These are phyloP conservation scores for Miamiensis avidus DNA, from an alignment of 169 alveolate genomes.

Conservation along the genomic window DNA sequence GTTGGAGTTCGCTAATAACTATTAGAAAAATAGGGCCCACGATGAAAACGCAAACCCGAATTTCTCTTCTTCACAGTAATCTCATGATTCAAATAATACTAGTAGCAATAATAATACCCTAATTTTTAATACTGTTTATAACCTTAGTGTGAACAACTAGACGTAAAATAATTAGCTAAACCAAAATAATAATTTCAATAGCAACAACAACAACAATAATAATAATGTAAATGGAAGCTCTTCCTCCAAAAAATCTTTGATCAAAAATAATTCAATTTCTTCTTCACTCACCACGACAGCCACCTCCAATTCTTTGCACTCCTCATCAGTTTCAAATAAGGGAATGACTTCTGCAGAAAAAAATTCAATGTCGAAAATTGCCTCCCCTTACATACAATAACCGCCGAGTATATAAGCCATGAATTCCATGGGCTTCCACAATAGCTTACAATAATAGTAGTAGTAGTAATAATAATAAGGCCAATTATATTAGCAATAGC, in stretches of 20 bases:
- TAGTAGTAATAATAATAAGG: too few relatives aligned
- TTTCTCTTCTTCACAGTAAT: too few relatives aligned
- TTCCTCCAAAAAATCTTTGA: neutral
- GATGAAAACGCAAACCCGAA: too few relatives aligned
- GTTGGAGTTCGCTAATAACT: neutral
- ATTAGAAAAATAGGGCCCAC: too few relatives aligned
- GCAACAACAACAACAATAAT: neutral
- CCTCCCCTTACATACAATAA: neutral
- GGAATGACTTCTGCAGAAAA: neutral
- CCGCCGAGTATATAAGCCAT: too few relatives aligned
- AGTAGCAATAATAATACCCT: neutral
- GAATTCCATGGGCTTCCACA: too few relatives aligned
- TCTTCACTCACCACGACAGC: neutral
- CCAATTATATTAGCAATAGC: neutral
- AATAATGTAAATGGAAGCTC: neutral
- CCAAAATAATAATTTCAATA: neutral
- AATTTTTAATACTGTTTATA: neutral
- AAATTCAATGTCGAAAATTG: neutral
- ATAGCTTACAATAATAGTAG: too few relatives aligned
- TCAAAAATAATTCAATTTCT: too few relatives aligned
- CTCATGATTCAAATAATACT: neutral
- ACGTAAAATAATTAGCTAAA: neutral
- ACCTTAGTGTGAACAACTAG: neutral
- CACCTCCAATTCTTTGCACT: neutral
- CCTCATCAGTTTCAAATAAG: neutral